These are phyloP conservation scores for Cladophialophora psammophila DNA, from an alignment of 2,329 filamentous ascomycete genomes.

Conservation along the genomic window DNA sequence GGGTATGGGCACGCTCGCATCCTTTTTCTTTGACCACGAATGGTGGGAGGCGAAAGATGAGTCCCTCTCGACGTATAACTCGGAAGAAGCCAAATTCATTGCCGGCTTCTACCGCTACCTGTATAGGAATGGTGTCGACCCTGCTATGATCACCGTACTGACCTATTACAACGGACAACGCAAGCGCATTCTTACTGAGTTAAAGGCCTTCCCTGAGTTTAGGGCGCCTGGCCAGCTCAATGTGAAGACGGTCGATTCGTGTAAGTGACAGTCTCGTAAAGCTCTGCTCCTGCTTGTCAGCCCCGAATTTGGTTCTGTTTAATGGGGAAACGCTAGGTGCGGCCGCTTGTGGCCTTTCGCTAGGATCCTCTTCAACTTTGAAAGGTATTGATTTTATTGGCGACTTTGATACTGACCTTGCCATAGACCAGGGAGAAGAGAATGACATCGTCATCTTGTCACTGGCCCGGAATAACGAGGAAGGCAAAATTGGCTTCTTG, in stretches of 20 bases:
- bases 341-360: neutral
- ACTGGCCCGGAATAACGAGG: slow-evolving; percentile 73
- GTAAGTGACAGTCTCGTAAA: slow-evolving; percentile 3
- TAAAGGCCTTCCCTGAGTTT: slow-evolving; percentile 55
- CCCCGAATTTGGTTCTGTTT: neutral
- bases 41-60: slow-evolving; percentile 71
- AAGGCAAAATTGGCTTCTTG: slow-evolving; percentile 73
- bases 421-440: slow-evolving; percentile 75
- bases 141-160: slow-evolving; percentile 74
- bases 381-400: neutral
- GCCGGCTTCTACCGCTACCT: slow-evolving; percentile 76
- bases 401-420: slow-evolving; percentile 8
- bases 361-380: neutral
- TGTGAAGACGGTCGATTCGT: slow-evolving; percentile 84
- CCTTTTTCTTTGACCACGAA: slow-evolving; percentile 69
- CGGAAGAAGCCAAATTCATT: slow-evolving; percentile 77
- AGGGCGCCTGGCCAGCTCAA: slow-evolving; percentile 53
- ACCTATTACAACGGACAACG: slow-evolving; percentile 90
- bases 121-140: slow-evolving; percentile 67
- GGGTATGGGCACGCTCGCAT: slow-evolving; percentile 65
- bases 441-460: slow-evolving; percentile 85
- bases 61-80: slow-evolving; percentile 72
- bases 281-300: neutral
- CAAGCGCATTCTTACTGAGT: slow-evolving; percentile 64
- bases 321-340: neutral